Percentiles rank a stretch among this genome's conserved stretches.
phyloP scores from a whole-genome alignment of 345 rosid genomes.

The Brassica nigra region DNA sequence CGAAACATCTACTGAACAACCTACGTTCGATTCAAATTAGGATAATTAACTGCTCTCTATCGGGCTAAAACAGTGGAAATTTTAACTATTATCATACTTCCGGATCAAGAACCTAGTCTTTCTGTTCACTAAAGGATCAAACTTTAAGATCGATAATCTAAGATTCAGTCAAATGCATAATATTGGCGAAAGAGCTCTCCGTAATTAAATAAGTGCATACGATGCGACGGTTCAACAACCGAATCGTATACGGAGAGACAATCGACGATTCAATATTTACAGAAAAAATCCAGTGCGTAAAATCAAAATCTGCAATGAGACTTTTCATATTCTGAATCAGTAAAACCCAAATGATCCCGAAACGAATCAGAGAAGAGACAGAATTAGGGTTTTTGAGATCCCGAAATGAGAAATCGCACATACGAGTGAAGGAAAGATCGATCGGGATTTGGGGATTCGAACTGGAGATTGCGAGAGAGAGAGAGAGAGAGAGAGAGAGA shows the following conservation, averaged over 20 bases:
- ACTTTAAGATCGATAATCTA: slow-evolving; percentile 2
- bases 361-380: background rate
- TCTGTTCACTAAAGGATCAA: slow-evolving; percentile 39
- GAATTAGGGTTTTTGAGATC: slow-evolving; percentile 22
- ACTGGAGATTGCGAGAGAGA: slow-evolving; percentile 41
- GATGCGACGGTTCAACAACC: slow-evolving; percentile 23
- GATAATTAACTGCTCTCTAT: background rate
- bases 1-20: background rate
- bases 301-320: background rate
- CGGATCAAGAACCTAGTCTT: background rate
- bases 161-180: background rate
- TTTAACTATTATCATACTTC: background rate
- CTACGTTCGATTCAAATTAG: background rate
- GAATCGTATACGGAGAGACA: slow-evolving; percentile 5
- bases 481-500: background rate
- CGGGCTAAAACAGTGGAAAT: background rate
- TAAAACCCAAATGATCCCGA: background rate
- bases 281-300: background rate
- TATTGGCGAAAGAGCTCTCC: background rate
- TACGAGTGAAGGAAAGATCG: slow-evolving; percentile 16
- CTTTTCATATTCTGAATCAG: background rate
- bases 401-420: background rate
- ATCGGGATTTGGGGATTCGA: slow-evolving; percentile 31
- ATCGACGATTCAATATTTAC: slow-evolving; percentile 12
- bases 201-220: slow-evolving; percentile 25